Evolutionary conservation across 768 basidiomycete species (phyloP).

Genomic region (Neoboletus subvelutipes): DNA sequence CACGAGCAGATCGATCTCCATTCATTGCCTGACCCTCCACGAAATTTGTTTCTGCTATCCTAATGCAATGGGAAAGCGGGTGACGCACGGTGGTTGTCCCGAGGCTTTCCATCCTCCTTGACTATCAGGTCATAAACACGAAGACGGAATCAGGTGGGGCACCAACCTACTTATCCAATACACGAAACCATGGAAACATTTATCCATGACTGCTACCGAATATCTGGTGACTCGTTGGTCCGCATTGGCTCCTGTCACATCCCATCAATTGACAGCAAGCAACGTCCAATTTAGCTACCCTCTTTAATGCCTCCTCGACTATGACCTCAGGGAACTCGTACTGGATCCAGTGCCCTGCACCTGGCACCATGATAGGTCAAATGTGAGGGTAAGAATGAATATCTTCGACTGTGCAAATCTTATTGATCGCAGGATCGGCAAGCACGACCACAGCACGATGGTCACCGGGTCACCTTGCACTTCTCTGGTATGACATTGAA

Average conservation of each 20-base stretch:
- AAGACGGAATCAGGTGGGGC: too few relatives aligned
- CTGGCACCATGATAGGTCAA: conserved; percentile 8
- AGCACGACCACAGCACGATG: conserved; percentile 11
- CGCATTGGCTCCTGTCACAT: background rate
- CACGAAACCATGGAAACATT: too few relatives aligned
- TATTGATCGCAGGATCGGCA: conserved; percentile 17
- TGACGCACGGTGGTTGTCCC: too few relatives aligned
- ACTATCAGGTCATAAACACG: too few relatives aligned
- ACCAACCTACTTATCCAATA: too few relatives aligned
- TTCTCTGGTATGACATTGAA: background rate
- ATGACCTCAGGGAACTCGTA: conserved; percentile 25
- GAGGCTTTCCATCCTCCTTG: too few relatives aligned
- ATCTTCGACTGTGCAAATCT: conserved; percentile 1
- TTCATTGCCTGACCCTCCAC: conserved; percentile 43
- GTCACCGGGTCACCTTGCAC: conserved; percentile 21
- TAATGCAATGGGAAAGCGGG: too few relatives aligned
- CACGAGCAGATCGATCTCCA: conserved; percentile 33
- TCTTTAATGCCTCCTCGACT: conserved; percentile 16
- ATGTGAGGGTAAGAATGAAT: conserved; percentile 16
- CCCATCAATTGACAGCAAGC: background rate
- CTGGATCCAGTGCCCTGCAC: conserved; percentile 28
- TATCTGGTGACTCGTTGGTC: background rate
- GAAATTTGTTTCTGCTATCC: too few relatives aligned
- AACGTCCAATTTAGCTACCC: conserved; percentile 9
- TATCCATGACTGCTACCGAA: too few relatives aligned